phyloP scores from a whole-genome alignment of 768 basidiomycete species.

The Collybia nuda region DNA sequence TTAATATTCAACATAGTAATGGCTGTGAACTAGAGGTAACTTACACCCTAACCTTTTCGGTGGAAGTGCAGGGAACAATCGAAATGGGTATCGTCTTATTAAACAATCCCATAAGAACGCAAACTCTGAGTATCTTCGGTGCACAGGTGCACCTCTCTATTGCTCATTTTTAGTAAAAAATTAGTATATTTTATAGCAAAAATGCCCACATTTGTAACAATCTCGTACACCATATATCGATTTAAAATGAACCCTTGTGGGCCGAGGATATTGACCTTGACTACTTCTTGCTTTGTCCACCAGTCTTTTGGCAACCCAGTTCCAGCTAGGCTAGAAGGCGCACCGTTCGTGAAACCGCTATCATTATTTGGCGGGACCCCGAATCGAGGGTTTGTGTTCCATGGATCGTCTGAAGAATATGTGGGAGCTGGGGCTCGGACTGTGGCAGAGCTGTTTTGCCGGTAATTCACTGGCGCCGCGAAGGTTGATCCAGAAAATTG shows the following conservation, averaged over 20 bases:
- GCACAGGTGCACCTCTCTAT: conserved; percentile 67
- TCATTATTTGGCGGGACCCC: conserved; percentile 20
- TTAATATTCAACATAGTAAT: background rate
- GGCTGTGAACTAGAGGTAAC: conserved; percentile 27
- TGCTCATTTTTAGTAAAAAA: conserved; percentile 8
- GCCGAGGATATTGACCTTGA: conserved; percentile 72
- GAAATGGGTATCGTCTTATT: conserved; percentile 87
- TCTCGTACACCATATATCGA: conserved; percentile 82
- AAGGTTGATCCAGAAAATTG: conserved; percentile 55
- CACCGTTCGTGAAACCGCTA: conserved; percentile 41
- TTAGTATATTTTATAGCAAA: background rate
- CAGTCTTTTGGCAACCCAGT: conserved; percentile 77
- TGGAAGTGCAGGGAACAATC: conserved; percentile 82
- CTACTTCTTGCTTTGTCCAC: conserved; percentile 83
- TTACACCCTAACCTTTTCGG: conserved; percentile 91
- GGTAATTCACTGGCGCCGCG: conserved; percentile 36
- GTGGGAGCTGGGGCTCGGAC: conserved; percentile 46
- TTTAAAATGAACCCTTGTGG: conserved; percentile 93
- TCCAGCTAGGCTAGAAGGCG: conserved; percentile 61
- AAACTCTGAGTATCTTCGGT: conserved; percentile 92
- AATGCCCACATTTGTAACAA: conserved; percentile 70
- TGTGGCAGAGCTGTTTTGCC: conserved; percentile 38
- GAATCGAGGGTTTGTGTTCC: conserved; percentile 47
- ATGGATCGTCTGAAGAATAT: conserved; percentile 69
- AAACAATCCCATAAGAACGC: conserved; percentile 87